Conservation (phyloP, 768 basidiomycete species). For the Pleurotus cornucopiae region DNA sequence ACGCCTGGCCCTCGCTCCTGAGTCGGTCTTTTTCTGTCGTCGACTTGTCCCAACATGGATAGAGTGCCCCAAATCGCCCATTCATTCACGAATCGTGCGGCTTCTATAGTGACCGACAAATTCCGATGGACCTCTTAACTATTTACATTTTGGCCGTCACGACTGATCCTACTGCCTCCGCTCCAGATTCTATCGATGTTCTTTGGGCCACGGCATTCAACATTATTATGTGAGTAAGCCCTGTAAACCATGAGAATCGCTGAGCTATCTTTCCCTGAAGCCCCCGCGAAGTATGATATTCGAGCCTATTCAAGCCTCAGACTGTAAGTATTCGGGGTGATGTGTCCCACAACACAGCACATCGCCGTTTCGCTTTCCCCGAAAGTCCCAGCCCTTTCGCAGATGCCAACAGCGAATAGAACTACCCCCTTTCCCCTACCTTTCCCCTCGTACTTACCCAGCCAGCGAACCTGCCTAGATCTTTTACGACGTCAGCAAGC, state of each 20-base stretch:
- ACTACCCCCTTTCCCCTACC: neutral
- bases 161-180: neutral
- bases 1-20: too few relatives aligned
- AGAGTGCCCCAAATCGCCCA: neutral
- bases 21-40: neutral
- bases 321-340: neutral
- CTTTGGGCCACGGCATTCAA: neutral
- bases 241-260: too few relatives aligned
- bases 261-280: too few relatives aligned
- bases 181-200: neutral
- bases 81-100: too few relatives aligned
- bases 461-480: neutral
- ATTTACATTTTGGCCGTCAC: neutral
- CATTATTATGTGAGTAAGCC: too few relatives aligned
- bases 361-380: neutral
- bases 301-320: too few relatives aligned
- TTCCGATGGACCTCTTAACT: too few relatives aligned
- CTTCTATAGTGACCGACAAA: too few relatives aligned
- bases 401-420: neutral
- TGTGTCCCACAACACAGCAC: neutral
- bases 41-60: constrained; percentile 1
- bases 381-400: neutral
- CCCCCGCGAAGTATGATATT: too few relatives aligned
- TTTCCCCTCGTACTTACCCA: neutral
- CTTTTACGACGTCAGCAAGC: neutral